phyloP scores from a whole-genome alignment of 192 early-diverging fungal genomes.

The Chytriomyces confervae region DNA sequence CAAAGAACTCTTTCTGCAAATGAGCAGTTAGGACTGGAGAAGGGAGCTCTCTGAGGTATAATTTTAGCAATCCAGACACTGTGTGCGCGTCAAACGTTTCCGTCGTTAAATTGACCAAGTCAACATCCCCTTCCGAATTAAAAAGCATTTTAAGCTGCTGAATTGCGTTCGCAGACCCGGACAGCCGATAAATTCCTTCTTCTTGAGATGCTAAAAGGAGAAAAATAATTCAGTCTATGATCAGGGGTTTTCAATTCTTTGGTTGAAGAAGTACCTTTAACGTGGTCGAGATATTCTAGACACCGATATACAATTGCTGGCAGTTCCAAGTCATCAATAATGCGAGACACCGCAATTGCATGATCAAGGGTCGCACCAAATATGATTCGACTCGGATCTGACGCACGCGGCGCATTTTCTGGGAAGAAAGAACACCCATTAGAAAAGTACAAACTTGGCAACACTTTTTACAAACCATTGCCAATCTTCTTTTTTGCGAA shows the following conservation, averaged over 20 bases:
- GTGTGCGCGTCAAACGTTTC: conserved; percentile 87
- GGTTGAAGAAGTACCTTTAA: conserved; percentile 56
- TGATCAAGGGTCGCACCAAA: conserved; percentile 89
- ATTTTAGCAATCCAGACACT: conserved; percentile 88
- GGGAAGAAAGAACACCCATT: background rate
- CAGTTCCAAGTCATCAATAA: conserved; percentile 79
- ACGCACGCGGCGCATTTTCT: background rate
- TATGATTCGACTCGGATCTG: conserved; percentile 50
- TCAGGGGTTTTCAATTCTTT: background rate
- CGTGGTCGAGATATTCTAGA: conserved; percentile 93
- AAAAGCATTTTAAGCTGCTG: conserved; percentile 81
- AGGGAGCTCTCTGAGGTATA: conserved; percentile 84
- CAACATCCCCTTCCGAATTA: conserved; percentile 79
- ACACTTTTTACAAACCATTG: background rate
- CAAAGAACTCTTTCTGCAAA: conserved; percentile 82
- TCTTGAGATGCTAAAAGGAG: conserved; percentile 71
- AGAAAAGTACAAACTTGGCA: no score
- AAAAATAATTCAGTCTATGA: background rate
- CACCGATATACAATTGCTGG: conserved; percentile 93
- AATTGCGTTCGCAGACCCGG: conserved; percentile 77
- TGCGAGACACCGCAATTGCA: conserved; percentile 71
- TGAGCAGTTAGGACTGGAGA: conserved; percentile 84
- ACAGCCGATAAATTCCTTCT: conserved; percentile 94
- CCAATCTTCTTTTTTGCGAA: conserved; percentile 37
- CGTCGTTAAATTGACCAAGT: conserved; percentile 59